Base-by-base conservation (phyloP, 2,329 filamentous ascomycete species). In the Claviceps capensis region DNA sequence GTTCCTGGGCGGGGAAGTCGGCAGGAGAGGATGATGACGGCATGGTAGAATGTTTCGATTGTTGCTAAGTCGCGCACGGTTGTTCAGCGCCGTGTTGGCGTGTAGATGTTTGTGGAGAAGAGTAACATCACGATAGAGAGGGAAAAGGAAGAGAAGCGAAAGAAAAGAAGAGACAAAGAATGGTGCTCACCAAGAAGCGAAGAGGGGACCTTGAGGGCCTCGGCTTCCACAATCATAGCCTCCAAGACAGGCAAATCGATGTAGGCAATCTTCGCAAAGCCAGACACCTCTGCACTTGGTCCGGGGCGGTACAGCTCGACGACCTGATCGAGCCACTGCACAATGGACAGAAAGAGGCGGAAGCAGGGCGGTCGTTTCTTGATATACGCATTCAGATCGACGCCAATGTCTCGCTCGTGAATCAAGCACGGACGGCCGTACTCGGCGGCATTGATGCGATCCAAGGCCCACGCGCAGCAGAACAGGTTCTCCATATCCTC, bases 1-100 rank as follows among this genome's bases (percentile, higher is more conserved):
- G 67, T 67, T 44, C 71, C 65, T 11, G 67, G 67, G 11, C 71
- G 62, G 3, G 74, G 68, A 5, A 76, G 70, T n/a, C 80, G 72
- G 48, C 77, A 82, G 0, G 79, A 82, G 2, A 83, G 66, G 8
- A 83, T 81, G 38, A 78, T 76, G 6, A 84, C 75, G 3, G 79
- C 78, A 57, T 83, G 79, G 58, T 84, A 84, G 16, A 84, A 74
- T 1, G 77, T 73, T 57, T 83, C 80, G 6, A 83, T 71, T 0
- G 80, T 82, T 7, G 73, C 78, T 80, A 40, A 5, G 13, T 17
- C 38, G 9, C 8, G 34, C 3, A 26, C 2, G 4, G 16, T 30
- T 40, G 23, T 9, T 34, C 4, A 34, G 30, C 8, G 30, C 9
- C 30, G 9, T 11, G 30, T 34, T 34, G 30, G 1, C 30, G 30